Evolutionary conservation across 768 basidiomycete species (phyloP).

Genomic region (Suillus subluteus): DNA sequence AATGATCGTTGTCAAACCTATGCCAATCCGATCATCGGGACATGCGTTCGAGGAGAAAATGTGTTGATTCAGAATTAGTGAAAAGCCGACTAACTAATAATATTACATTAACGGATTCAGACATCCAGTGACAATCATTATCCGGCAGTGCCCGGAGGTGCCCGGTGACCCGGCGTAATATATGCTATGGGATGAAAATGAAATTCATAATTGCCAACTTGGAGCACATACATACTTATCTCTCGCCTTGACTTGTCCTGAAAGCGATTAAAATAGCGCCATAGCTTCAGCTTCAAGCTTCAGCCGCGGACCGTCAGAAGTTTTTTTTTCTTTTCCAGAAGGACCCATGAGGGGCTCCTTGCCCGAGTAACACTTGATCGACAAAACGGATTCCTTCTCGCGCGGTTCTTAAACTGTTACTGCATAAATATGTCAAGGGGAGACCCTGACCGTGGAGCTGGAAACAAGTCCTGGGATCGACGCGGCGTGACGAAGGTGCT

Average conservation of each 20-base stretch:
- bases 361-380: constrained; percentile 2
- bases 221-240: neutral
- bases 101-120: constrained; percentile 1
- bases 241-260: no score
- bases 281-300: neutral
- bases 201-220: neutral
- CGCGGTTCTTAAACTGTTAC: neutral
- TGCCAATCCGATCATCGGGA: constrained; percentile 1
- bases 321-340: neutral
- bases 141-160: neutral
- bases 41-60: constrained; percentile 8
- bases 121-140: constrained; percentile 5
- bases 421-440: neutral
- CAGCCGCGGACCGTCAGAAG: constrained; percentile 10
- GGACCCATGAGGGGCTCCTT: neutral
- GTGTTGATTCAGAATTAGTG: neutral
- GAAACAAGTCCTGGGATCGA: neutral
- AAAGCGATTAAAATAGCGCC: neutral
- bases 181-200: neutral
- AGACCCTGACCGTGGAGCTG: constrained; percentile 7
- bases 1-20: constrained; percentile 9
- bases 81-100: neutral
- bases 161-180: neutral
- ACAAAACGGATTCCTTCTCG: neutral
- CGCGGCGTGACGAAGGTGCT: constrained; percentile 3